Evolutionary conservation across 2,329 filamentous ascomycete species (phyloP).

Genomic region (Microdochium trichocladiopsis): DNA sequence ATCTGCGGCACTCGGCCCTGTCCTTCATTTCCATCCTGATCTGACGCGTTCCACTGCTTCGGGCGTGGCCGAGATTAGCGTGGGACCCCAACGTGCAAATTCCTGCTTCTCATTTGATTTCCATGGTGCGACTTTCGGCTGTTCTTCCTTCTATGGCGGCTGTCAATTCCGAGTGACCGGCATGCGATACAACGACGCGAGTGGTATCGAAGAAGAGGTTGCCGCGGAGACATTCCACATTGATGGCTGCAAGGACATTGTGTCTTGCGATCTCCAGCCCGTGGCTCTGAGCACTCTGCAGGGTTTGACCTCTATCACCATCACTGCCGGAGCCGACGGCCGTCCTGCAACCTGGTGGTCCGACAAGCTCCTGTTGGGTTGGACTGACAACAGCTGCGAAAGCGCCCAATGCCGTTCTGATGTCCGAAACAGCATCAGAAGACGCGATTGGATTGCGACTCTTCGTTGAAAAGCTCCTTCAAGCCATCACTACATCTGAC

Average conservation of each 20-base stretch:
- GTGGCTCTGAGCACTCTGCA: slow-evolving; percentile 13
- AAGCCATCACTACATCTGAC: neutral
- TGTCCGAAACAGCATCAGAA: slow-evolving; percentile 18
- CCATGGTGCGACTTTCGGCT: slow-evolving; percentile 16
- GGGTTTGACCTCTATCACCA: slow-evolving; percentile 23
- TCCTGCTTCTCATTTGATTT: slow-evolving; percentile 20
- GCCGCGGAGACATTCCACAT: slow-evolving; percentile 11
- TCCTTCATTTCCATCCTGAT: slow-evolving; percentile 19
- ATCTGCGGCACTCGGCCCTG: slow-evolving; percentile 17
- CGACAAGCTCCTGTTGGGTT: slow-evolving; percentile 34
- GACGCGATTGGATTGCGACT: neutral
- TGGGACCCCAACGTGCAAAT: slow-evolving; percentile 13
- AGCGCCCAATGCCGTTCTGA: slow-evolving; percentile 27
- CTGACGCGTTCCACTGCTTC: slow-evolving; percentile 9
- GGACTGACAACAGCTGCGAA: slow-evolving; percentile 32
- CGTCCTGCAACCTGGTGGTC: slow-evolving; percentile 35
- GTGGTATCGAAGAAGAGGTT: slow-evolving; percentile 7
- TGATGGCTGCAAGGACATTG: slow-evolving; percentile 11
- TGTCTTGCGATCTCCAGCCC: slow-evolving; percentile 13
- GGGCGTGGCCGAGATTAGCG: slow-evolving; percentile 13
- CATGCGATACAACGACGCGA: slow-evolving; percentile 11
- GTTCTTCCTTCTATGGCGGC: slow-evolving; percentile 13
- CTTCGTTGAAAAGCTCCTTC: neutral
- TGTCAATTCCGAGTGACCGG: slow-evolving; percentile 21
- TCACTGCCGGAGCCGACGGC: slow-evolving; percentile 29